Conservation (phyloP, 768 basidiomycete species). For the Pisolithus microcarpus region DNA sequence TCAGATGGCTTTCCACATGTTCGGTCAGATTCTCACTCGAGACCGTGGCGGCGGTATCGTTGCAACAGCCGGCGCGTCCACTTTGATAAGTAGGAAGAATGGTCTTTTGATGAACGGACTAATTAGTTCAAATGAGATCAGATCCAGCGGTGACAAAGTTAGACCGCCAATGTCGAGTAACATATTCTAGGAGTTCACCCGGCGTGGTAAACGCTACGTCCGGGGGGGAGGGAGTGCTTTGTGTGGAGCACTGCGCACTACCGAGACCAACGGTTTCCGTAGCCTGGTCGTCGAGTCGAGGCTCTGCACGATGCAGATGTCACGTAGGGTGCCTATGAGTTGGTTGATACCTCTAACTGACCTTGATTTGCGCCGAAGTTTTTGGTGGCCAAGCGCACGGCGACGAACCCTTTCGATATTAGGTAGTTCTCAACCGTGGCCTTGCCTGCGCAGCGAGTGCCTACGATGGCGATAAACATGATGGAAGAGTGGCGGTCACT, state of each 20-base stretch:
- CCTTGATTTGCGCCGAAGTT: conserved; percentile 13
- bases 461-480: conserved; percentile 68
- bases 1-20: conserved; percentile 2
- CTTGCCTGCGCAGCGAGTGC: conserved; percentile 57
- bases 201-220: conserved; percentile 36
- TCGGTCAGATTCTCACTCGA: conserved; percentile 32
- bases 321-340: not conserved
- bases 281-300: too few species aligned
- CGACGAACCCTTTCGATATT: conserved; percentile 48
- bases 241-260: too few species aligned
- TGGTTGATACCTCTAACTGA: not conserved
- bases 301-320: not conserved
- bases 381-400: conserved; percentile 34
- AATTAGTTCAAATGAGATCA: conserved; percentile 49
- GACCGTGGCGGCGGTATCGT: conserved; percentile 52
- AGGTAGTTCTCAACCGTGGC: conserved; percentile 55
- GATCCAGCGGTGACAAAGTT: conserved; percentile 78
- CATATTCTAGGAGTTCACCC: conserved; percentile 55
- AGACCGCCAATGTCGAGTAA: conserved; percentile 73
- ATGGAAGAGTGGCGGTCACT: not conserved
- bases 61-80: conserved; percentile 77
- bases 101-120: conserved; percentile 76
- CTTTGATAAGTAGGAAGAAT: conserved; percentile 77
- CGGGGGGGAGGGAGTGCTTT: too few species aligned
- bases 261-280: too few species aligned